Evolutionary conservation across 1,284 basidiomycete genomes (phyloP).

Genomic region (Irpex sp.): DNA sequence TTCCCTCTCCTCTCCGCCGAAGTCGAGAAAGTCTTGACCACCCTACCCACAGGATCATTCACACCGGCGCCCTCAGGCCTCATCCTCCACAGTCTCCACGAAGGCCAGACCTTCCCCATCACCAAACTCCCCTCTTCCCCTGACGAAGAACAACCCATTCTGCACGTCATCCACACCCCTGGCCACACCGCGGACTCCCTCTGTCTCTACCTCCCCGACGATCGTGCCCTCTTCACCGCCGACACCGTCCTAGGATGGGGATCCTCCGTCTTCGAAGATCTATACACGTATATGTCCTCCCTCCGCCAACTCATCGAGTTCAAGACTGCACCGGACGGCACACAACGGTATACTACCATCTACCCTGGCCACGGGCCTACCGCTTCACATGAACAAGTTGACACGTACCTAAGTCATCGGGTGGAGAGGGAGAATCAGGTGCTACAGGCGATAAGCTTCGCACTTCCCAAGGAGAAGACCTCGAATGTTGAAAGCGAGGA

Average conservation of each 20-base stretch:
- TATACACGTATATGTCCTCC: conserved; percentile 66
- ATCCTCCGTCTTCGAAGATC: conserved; percentile 86
- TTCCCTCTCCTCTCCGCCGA: conserved; percentile 37
- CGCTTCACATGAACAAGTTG: conserved; percentile 57
- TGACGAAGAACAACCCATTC: conserved; percentile 13
- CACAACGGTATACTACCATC: conserved; percentile 39
- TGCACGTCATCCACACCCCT: conserved; percentile 78
- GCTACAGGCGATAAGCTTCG: conserved; percentile 46
- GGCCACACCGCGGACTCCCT: conserved; percentile 91
- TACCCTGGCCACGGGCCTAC: conserved; percentile 91
- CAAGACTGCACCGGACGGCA: conserved; percentile 15
- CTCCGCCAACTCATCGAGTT: conserved; percentile 59
- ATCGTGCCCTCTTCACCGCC: conserved; percentile 77
- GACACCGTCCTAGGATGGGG: conserved; percentile 92
- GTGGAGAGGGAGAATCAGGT: conserved; percentile 81
- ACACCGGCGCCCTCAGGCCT: conserved; percentile 35
- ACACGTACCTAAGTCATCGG: conserved; percentile 77
- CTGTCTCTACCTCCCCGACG: conserved; percentile 57
- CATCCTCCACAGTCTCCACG: conserved; percentile 50
- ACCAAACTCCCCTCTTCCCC: conserved; percentile 8
- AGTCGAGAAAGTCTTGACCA: conserved; percentile 37
- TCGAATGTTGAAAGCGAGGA: neutral
- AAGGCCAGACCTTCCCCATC: conserved; percentile 44
- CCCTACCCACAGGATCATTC: conserved; percentile 39
- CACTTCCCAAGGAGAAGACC: conserved; percentile 20